Evolutionary conservation across 345 rosid genomes (phyloP), one percentile per base, ranked within the genome.

Genomic region (Gossypium mustelinum): DNA sequence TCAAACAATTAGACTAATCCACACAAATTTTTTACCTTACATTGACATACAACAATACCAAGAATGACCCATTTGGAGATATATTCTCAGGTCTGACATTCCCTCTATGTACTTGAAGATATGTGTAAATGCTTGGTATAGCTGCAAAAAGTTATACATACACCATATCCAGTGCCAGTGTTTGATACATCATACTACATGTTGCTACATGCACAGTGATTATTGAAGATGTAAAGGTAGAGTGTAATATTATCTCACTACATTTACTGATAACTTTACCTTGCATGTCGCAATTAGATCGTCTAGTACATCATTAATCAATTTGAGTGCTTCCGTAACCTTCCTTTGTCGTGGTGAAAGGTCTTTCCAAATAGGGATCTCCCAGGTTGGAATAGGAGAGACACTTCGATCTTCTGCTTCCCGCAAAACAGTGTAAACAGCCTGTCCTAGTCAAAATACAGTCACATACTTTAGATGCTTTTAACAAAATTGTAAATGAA

Each of bases 391-490:
- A 77, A 94, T 86, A 63, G 98, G 98, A 44, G 97, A 78, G 79
- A 94, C 90, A 81, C 98, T 94, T 75, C 98, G 85, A 68, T 94
- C 97, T 81, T 94, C 98, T 70, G 98, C 98, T 82, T 94, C 98
- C 76, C 97, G 84, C 75, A 94, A 70, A 76, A 92, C 92, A 17
- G 94, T 88, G 80, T 94, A 94, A 56, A 94, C 97, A 75, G 98
- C 98, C 98, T 94, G 77, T 57, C 69, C 58, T 13, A 80, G 67
- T 43, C 80, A 56, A 66, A 81, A 68, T 62, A 83, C 59, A 39
- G 29, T 76, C 55, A 75, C 70, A 73, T 17, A 13, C 25, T 60
- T 54, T 50, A 55, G 66, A 47, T 20, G 68, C 12, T 12, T 57
- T 47, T 55, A 29, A 50, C 25, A 29, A 39, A 74, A 62, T 17